phyloP scores from a whole-genome alignment of 2,329 filamentous ascomycete genomes.

The Remersonia thermophila region DNA sequence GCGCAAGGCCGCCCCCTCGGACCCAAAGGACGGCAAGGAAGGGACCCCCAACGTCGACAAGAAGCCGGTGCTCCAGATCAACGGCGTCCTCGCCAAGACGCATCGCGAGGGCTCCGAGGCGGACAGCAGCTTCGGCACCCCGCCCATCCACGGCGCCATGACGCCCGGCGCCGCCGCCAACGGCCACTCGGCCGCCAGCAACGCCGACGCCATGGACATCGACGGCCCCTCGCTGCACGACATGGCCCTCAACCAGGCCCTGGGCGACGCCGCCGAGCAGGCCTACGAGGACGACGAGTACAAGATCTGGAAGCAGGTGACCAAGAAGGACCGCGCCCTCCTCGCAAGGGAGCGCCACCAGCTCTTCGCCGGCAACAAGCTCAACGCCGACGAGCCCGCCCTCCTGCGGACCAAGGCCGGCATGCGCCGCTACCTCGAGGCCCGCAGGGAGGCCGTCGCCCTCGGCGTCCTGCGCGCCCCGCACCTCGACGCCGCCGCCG shows the following conservation, averaged over 20 bases:
- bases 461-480: conserved; percentile 28
- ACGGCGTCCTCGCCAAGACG: conserved; percentile 46
- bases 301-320: conserved; percentile 97
- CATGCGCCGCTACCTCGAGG: conserved; percentile 79
- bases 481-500: conserved; percentile 32
- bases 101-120: conserved; percentile 65
- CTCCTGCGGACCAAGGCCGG: conserved; percentile 72
- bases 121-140: conserved; percentile 75
- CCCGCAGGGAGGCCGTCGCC: conserved; percentile 57
- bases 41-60: conserved; percentile 64
- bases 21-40: conserved; percentile 69
- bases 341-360: conserved; percentile 76
- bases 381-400: conserved; percentile 81
- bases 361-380: conserved; percentile 71
- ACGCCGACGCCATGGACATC: conserved; percentile 76
- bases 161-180: conserved; percentile 59
- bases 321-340: conserved; percentile 84
- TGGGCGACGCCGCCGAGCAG: conserved; percentile 59
- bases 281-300: conserved; percentile 85
- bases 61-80: conserved; percentile 59
- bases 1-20: conserved; percentile 54
- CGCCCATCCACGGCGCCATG: conserved; percentile 59
- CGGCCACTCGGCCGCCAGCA: conserved; percentile 57
- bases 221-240: conserved; percentile 63
- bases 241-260: conserved; percentile 48